phyloP scores from a whole-genome alignment of 2,329 filamentous ascomycete species.

The Ceratocystis cacaofunesta region DNA sequence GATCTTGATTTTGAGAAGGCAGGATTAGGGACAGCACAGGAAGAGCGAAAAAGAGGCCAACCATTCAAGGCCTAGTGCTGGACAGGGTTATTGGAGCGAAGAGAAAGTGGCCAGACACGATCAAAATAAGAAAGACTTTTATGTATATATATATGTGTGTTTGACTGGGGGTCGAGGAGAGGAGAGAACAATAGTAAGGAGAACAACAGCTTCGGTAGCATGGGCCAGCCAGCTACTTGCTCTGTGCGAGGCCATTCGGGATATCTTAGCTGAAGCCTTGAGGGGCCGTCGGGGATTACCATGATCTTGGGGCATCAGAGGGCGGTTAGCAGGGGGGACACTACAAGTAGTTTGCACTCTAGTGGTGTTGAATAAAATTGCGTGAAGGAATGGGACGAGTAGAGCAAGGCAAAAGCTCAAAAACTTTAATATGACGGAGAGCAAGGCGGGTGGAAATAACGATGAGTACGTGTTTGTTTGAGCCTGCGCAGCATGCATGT shows the following conservation, averaged over 20 bases:
- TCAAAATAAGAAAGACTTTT: not conserved
- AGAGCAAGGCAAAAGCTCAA: too few relatives aligned
- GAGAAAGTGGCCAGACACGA: not conserved
- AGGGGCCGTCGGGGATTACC: conserved; percentile 10
- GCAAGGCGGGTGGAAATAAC: too few relatives aligned
- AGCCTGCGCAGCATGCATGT: not conserved
- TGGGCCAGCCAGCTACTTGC: not conserved
- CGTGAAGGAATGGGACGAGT: too few relatives aligned
- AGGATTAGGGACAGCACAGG: not conserved
- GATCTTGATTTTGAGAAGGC: not conserved
- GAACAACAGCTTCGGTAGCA: not conserved
- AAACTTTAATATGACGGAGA: too few relatives aligned
- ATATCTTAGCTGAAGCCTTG: conserved; percentile 3
- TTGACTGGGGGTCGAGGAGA: not conserved
- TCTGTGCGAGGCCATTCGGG: not conserved
- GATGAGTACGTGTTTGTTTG: too few relatives aligned
- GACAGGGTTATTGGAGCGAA: not conserved
- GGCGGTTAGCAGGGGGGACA: not conserved
- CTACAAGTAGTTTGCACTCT: not conserved
- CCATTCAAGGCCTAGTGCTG: not conserved
- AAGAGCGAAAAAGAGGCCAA: not conserved
- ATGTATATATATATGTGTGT: not conserved
- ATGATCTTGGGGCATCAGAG: conserved; percentile 11
- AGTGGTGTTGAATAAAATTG: too few relatives aligned
- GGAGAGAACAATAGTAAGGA: not conserved